Evolutionary conservation across 2,329 filamentous ascomycete species (phyloP).

Genomic region (Chrysoporthe deuterocubensis): DNA sequence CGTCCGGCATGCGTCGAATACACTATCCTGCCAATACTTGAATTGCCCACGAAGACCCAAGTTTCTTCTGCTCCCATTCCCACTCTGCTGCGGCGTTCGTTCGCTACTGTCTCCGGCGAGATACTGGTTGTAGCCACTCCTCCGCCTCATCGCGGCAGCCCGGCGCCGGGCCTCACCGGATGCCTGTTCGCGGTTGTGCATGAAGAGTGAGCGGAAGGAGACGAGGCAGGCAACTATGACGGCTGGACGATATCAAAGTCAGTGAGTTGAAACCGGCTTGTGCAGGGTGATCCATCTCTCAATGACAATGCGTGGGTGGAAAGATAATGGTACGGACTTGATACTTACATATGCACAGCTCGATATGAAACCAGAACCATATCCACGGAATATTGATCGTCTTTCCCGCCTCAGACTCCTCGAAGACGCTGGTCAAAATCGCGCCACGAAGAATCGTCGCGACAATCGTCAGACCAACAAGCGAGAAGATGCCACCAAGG

Average conservation of each 20-base stretch:
- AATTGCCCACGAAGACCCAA: slow-evolving; percentile 17
- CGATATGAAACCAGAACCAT: slow-evolving; percentile 30
- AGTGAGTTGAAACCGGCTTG: neutral
- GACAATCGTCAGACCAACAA: slow-evolving; percentile 26
- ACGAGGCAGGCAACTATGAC: slow-evolving; percentile 28
- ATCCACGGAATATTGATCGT: slow-evolving; percentile 29
- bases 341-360: slow-evolving; percentile 25
- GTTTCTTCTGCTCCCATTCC: slow-evolving; percentile 13
- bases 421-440: slow-evolving; percentile 23
- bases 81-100: slow-evolving; percentile 10
- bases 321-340: neutral
- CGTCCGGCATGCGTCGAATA: slow-evolving; percentile 26
- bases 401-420: slow-evolving; percentile 18
- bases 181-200: slow-evolving; percentile 20
- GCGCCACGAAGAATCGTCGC: slow-evolving; percentile 26
- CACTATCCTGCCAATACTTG: slow-evolving; percentile 24
- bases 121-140: slow-evolving; percentile 18
- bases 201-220: slow-evolving; percentile 28
- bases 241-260: neutral
- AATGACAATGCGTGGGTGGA: neutral
- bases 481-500: slow-evolving; percentile 26
- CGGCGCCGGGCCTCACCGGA: slow-evolving; percentile 19
- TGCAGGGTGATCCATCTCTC: neutral
- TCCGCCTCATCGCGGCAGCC: slow-evolving; percentile 12
- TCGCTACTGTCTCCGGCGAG: slow-evolving; percentile 13